phyloP scores from a whole-genome alignment of 108 stramenopile species.

The Cylindrotheca closterium region DNA sequence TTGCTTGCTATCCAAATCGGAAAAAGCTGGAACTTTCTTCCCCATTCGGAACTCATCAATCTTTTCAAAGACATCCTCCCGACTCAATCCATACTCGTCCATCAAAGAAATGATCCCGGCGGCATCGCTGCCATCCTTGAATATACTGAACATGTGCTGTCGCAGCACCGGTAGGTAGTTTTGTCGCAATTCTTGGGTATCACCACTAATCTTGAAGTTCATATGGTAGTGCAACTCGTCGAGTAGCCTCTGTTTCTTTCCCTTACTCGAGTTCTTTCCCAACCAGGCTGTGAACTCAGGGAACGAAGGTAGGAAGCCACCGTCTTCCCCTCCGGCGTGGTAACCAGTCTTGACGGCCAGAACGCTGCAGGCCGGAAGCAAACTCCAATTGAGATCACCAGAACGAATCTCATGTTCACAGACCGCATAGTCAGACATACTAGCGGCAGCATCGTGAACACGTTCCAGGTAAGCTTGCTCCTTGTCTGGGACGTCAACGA shows the following conservation, averaged over 20 bases:
- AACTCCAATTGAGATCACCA: conserved; percentile 91
- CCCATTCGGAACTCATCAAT: conserved; percentile 74
- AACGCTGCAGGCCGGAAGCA: conserved; percentile 81
- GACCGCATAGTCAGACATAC: conserved; percentile 89
- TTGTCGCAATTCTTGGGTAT: conserved; percentile 66
- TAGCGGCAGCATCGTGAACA: conserved; percentile 75
- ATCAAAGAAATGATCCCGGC: conserved; percentile 78
- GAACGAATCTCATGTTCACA: conserved; percentile 78
- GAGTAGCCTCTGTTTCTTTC: conserved; percentile 80
- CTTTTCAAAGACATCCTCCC: conserved; percentile 94
- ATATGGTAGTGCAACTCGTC: conserved; percentile 91
- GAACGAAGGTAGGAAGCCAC: conserved; percentile 80
- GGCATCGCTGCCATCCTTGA: conserved; percentile 34
- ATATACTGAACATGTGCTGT: conserved; percentile 51
- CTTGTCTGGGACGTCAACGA: conserved; percentile 41
- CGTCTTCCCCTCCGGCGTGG: conserved; percentile 74
- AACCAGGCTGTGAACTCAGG: conserved; percentile 95
- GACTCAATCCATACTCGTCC: conserved; percentile 92
- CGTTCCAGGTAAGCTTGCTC: conserved; percentile 52
- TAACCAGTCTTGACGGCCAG: conserved; percentile 89
- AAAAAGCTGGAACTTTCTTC: conserved; percentile 47
- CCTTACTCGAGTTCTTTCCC: conserved; percentile 89
- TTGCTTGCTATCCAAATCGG: conserved; percentile 75
- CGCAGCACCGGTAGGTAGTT: conserved; percentile 79
- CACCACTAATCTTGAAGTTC: conserved; percentile 71